A percentile compares a stretch with the other conserved stretches of the same genome.
Evolutionary conservation across 1,284 basidiomycete species (phyloP).

Genomic region (Pseudozyma hubeiensis): DNA sequence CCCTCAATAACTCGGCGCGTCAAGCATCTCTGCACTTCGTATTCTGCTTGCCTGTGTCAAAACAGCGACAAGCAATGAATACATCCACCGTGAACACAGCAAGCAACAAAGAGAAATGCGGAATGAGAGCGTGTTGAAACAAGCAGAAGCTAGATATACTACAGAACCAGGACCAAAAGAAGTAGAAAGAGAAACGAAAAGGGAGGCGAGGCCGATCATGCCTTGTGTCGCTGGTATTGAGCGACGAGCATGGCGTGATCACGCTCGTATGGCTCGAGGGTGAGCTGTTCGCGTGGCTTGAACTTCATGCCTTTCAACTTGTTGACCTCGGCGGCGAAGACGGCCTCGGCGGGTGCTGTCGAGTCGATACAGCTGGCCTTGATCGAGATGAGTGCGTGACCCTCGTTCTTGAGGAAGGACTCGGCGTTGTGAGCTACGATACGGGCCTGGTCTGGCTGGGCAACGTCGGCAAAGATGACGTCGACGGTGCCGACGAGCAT

Average conservation of each 20-base stretch:
- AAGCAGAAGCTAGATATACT: constrained; percentile 48
- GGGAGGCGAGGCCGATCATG: constrained; percentile 16
- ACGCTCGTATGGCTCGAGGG: constrained; percentile 71
- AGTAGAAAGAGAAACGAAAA: constrained; percentile 13
- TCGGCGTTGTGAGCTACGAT: constrained; percentile 88
- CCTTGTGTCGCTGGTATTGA: constrained; percentile 65
- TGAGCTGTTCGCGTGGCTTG: constrained; percentile 87
- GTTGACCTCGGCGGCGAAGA: constrained; percentile 91
- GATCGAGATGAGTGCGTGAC: constrained; percentile 95
- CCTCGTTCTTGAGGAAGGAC: constrained; percentile 94
- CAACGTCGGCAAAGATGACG: constrained; percentile 87
- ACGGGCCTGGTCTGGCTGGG: constrained; percentile 94
- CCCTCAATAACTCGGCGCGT: neutral
- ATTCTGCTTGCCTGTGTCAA: no score
- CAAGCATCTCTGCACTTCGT: neutral
- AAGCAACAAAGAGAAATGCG: constrained; percentile 13
- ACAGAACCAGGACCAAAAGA: constrained; percentile 45
- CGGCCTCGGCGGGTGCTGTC: constrained; percentile 86
- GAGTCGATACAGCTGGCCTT: constrained; percentile 99
- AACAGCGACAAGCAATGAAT: no score
- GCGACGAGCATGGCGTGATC: constrained; percentile 67
- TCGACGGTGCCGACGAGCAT: constrained; percentile 67
- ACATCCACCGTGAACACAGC: neutral
- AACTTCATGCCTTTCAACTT: constrained; percentile 76
- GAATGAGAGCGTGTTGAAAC: constrained; percentile 36